phyloP scores from a whole-genome alignment of 1,284 basidiomycete genomes.

The Ceratobasidium theobromae region DNA sequence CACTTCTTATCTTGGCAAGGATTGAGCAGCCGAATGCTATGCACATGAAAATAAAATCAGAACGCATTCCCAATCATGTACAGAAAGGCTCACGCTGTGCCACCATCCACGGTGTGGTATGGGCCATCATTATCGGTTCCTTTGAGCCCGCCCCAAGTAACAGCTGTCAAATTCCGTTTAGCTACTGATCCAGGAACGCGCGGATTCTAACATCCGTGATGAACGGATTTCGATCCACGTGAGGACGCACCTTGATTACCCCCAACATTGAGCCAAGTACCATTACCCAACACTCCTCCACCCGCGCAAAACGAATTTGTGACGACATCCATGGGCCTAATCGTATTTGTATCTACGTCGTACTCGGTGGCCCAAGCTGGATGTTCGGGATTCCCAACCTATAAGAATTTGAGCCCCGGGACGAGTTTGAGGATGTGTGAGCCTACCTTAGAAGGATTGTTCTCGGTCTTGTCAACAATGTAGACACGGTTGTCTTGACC shows the following conservation, averaged over 20 bases:
- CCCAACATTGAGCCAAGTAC: slow-evolving; percentile 52
- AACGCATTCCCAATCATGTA: slow-evolving; percentile 50
- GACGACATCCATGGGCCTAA: slow-evolving; percentile 61
- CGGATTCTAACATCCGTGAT: neutral
- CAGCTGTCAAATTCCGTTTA: neutral
- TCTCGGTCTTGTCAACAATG: slow-evolving; percentile 50
- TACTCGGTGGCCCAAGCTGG: slow-evolving; percentile 44
- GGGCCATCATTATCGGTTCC: slow-evolving; percentile 30
- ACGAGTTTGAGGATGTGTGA: slow-evolving; percentile 10
- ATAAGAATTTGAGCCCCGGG: slow-evolving; percentile 44
- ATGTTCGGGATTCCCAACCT: slow-evolving; percentile 26
- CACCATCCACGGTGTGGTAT: slow-evolving; percentile 33
- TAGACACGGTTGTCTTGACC: slow-evolving; percentile 51
- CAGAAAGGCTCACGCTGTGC: slow-evolving; percentile 72
- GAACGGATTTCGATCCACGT: neutral
- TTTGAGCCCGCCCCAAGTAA: slow-evolving; percentile 1
- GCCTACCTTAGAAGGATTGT: slow-evolving; percentile 49
- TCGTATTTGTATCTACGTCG: slow-evolving; percentile 46
- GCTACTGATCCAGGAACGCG: neutral
- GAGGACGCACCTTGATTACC: slow-evolving; percentile 58
- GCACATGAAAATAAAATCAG: slow-evolving; percentile 46
- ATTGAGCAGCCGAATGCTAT: slow-evolving; percentile 42
- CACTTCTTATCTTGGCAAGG: slow-evolving; percentile 34
- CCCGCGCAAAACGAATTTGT: slow-evolving; percentile 85
- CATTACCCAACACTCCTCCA: slow-evolving; percentile 51